Base-by-base conservation (phyloP, 768 basidiomycete genomes). In the Paxillus ammoniavirescens region DNA sequence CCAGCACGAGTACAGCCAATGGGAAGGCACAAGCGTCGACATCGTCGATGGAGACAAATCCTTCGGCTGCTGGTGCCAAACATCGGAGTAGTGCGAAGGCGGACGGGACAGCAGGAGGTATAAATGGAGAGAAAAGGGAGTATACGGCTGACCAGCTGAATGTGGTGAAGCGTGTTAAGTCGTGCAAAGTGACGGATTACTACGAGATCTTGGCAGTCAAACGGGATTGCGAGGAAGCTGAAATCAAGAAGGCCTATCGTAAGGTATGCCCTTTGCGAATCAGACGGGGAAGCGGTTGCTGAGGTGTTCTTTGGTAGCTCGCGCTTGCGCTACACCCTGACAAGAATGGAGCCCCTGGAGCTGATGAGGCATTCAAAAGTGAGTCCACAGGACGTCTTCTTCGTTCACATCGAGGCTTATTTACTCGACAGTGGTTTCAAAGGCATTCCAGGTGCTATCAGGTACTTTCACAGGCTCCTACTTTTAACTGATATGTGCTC, bases 281-380 rank as follows among this genome's bases (percentile, higher is more conserved):
- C 44, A 28, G 33, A 14, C n/a, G 35, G 45, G 17, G 36, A 8
- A n/a, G 30, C 40, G 30, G 33, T 54, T 48, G 50, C 56, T 65
- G 50, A 57, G 21, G 15, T 31, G 35, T 8, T 23, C 33, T 52
- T 21, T 51, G 40, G 31, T 59, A 94, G 91, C 79, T 96, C 56
- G 94, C 94, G 37, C 76, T 97, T 53, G 89, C 90, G 49, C 72
- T 94, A 44, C 92, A 95, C 72, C 92, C 92, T 4, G 92, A 95
- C 68, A 95, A 89, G 76, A 97, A 96, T 63, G 93, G 93, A 6
- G 96, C 96, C 17, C 95, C 96, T n/a, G 91, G 93, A 38, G 96
- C 96, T 14, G 96, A 98, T 56, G 96, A 98, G 68, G 96, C 96
- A 2, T 98, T 98, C 75, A 98, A 98, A 77, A 77, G 96, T 98